Percentiles rank a stretch among this genome's conserved stretches.
phyloP scores from a whole-genome alignment of 768 basidiomycete species.

The Chiua virens region DNA sequence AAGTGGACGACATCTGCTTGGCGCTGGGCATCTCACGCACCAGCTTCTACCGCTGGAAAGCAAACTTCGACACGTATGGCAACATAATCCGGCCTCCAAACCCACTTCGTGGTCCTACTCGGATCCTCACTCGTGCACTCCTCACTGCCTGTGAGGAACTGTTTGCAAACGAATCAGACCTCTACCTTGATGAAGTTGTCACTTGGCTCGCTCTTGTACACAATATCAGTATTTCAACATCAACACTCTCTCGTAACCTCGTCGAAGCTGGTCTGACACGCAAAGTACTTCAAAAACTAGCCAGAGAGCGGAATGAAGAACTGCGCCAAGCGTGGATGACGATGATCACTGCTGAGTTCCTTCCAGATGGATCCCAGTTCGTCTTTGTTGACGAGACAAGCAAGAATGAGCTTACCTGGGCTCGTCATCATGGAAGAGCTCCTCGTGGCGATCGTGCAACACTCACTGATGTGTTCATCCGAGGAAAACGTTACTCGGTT shows the following conservation, averaged over 20 bases:
- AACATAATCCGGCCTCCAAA: neutral
- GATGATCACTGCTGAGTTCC: too few relatives aligned
- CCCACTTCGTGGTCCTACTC: neutral
- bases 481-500: neutral
- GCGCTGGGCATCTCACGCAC: neutral
- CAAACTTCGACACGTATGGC: neutral
- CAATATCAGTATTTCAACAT: neutral
- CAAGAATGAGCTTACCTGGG: neutral
- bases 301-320: slow-evolving; percentile 22
- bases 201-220: slow-evolving; percentile 1
- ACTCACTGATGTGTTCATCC: neutral
- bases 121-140: neutral
- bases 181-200: neutral
- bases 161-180: slow-evolving; percentile 7
- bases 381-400: neutral
- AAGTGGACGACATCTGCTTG: too few relatives aligned
- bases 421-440: neutral
- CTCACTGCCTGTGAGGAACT: slow-evolving; percentile 12
- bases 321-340: too few relatives aligned
- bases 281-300: slow-evolving; percentile 20
- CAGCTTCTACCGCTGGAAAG: neutral
- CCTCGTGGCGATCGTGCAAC: neutral
- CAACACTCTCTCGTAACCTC: slow-evolving; percentile 4
- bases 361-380: neutral
- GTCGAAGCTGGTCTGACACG: slow-evolving; percentile 2